Conservation (phyloP, 768 basidiomycete genomes). For the Erythrobasidium yunnanense region DNA sequence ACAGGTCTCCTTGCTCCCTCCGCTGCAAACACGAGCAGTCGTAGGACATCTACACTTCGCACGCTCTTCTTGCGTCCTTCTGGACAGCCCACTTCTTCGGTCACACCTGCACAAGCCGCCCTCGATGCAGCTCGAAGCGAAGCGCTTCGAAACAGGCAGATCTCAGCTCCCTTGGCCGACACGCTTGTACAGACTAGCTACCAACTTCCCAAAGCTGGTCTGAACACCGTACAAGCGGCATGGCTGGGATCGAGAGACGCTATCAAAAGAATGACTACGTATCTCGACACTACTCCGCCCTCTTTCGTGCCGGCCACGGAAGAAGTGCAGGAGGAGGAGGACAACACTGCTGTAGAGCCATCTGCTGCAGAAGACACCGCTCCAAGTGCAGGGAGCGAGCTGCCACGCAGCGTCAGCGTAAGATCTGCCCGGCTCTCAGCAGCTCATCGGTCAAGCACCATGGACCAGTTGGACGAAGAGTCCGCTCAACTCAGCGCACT, state of each 20-base stretch:
- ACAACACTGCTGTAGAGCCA: neutral
- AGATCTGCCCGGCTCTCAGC: too few species aligned
- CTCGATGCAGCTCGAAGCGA: too few species aligned
- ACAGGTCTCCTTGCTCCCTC: too few species aligned
- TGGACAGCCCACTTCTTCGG: too few species aligned
- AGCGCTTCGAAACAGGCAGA: constrained; percentile 14
- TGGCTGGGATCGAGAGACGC: constrained; percentile 7
- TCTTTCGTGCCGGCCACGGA: constrained; percentile 1
- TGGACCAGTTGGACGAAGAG: constrained; percentile 14
- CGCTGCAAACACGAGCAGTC: too few species aligned
- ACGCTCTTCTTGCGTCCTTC: too few species aligned
- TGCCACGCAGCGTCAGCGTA: neutral
- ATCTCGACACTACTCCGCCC: constrained; percentile 17
- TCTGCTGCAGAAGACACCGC: neutral
- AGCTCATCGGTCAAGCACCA: neutral
- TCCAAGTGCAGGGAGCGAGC: neutral
- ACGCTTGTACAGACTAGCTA: constrained; percentile 21
- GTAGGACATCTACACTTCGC: too few species aligned
- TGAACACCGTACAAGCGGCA: constrained; percentile 15
- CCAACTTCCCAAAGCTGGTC: constrained; percentile 2
- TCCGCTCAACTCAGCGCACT: constrained; percentile 11
- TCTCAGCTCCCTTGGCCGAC: constrained; percentile 14
- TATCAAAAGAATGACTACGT: constrained; percentile 1
- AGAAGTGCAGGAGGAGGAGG: neutral
- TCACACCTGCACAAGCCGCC: too few species aligned